These are phyloP conservation scores for Boletellus ananas DNA, from an alignment of 768 basidiomycete genomes.

Conservation along the genomic window DNA sequence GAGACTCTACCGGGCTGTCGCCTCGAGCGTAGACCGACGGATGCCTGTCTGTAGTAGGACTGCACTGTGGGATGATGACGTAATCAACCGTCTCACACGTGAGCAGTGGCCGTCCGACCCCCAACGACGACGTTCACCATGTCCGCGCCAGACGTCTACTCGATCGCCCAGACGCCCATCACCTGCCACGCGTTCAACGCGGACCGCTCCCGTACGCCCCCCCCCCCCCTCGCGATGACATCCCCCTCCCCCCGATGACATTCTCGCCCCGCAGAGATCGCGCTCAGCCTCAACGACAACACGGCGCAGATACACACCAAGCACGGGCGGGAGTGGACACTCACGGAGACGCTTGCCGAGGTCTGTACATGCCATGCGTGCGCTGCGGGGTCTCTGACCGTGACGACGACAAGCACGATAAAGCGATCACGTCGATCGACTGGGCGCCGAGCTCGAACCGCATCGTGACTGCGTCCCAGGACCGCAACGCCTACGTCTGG, in stretches of 20 bases:
- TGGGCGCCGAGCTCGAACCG: constrained; percentile 97
- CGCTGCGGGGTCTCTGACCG: not conserved
- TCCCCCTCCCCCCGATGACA: no score
- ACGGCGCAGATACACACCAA: constrained; percentile 79
- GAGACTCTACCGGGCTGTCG: not conserved
- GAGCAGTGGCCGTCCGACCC: no score
- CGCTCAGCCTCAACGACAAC: constrained; percentile 85
- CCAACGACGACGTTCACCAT: constrained; percentile 28
- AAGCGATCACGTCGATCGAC: constrained; percentile 94
- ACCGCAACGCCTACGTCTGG: constrained; percentile 99
- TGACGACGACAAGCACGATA: constrained; percentile 74
- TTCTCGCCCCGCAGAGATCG: constrained; percentile 60
- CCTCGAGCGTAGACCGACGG: constrained; percentile 7
- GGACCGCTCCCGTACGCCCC: constrained; percentile 73
- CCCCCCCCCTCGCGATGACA: not conserved
- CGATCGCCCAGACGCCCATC: constrained; percentile 77
- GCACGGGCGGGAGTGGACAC: constrained; percentile 63
- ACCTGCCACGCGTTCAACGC: constrained; percentile 90
- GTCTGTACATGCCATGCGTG: constrained; percentile 35
- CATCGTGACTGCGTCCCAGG: constrained; percentile 98
- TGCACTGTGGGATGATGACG: no score
- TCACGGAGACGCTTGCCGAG: constrained; percentile 79
- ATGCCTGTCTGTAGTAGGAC: no score
- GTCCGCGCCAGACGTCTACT: constrained; percentile 75
- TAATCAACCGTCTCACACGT: no score